A percentile compares a stretch with the other conserved stretches of the same genome.
Conservation (phyloP, 2,329 filamentous ascomycete genomes). For the Akanthomyces uredinophilus region DNA sequence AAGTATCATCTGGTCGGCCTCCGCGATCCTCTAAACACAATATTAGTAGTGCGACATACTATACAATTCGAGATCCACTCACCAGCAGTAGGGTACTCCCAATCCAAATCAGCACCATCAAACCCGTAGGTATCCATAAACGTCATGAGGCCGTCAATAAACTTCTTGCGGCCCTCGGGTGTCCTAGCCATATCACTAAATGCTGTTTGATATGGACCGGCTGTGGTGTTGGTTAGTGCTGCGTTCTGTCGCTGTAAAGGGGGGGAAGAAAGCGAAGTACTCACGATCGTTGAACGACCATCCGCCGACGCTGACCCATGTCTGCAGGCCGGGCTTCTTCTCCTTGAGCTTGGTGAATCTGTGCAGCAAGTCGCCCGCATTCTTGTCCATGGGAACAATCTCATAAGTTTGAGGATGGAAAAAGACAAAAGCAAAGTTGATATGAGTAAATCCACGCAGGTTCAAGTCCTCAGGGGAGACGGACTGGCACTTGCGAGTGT, state of each 20-base stretch:
- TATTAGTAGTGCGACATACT: constrained; percentile 4
- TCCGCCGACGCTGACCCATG: background rate
- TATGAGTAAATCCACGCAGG: constrained; percentile 16
- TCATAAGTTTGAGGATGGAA: background rate
- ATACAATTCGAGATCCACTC: constrained; percentile 15
- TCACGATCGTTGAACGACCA: too few relatives aligned
- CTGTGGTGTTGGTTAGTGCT: constrained; percentile 13
- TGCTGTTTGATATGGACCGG: constrained; percentile 6
- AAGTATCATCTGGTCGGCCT: constrained; percentile 31
- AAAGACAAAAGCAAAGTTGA: constrained; percentile 37
- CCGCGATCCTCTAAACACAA: constrained; percentile 22
- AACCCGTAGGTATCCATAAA: constrained; percentile 40
- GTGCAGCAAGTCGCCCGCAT: background rate
- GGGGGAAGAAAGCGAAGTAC: too few relatives aligned
- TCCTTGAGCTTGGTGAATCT: background rate
- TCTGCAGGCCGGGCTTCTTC: background rate
- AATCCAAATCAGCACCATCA: constrained; percentile 43
- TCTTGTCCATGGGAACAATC: background rate
- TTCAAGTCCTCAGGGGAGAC: constrained; percentile 17
- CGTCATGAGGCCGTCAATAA: constrained; percentile 30
- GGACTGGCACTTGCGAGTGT: constrained; percentile 19
- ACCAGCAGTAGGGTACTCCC: constrained; percentile 30
- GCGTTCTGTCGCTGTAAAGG: constrained; percentile 25
- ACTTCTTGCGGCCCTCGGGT: constrained; percentile 26
- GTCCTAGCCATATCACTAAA: constrained; percentile 30